Percentiles rank a stretch among this genome's conserved stretches.
phyloP scores from a whole-genome alignment of 495 filamentous ascomycete genomes.

The Aspergillus panamensis region DNA sequence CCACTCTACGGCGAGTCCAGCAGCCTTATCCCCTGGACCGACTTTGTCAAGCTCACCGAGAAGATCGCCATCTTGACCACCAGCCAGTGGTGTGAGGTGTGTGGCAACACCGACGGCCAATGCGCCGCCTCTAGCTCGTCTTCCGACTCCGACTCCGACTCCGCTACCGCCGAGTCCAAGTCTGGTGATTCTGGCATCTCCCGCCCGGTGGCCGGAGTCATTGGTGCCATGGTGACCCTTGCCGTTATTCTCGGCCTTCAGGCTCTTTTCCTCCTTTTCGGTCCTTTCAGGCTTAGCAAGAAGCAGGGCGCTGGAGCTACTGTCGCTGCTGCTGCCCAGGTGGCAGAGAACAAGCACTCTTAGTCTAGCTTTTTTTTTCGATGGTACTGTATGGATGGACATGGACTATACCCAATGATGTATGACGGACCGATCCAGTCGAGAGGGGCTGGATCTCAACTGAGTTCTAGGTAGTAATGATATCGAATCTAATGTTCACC shows the following conservation, averaged over 20 bases:
- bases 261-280: conserved; percentile 41
- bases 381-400: neutral
- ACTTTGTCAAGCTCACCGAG: conserved; percentile 40
- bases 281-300: conserved; percentile 40
- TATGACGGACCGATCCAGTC: neutral
- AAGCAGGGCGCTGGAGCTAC: conserved; percentile 28
- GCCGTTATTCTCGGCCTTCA: conserved; percentile 50
- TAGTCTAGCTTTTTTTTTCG: neutral
- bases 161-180: conserved; percentile 14
- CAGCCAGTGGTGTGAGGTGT: conserved; percentile 44
- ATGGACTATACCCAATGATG: neutral
- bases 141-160: conserved; percentile 15
- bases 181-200: conserved; percentile 30
- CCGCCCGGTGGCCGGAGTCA: conserved; percentile 51
- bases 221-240: conserved; percentile 61
- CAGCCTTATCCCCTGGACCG: conserved; percentile 37
- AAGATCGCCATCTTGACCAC: conserved; percentile 40
- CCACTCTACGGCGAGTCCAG: conserved; percentile 42
- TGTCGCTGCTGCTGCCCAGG: conserved; percentile 10
- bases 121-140: conserved; percentile 25
- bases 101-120: conserved; percentile 42
- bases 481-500: too few relatives aligned
- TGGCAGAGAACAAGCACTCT: conserved; percentile 16
- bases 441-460: neutral
- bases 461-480: neutral